These are phyloP conservation scores for Suillus lakei DNA, from an alignment of 768 basidiomycete genomes.

Conservation along the genomic window DNA sequence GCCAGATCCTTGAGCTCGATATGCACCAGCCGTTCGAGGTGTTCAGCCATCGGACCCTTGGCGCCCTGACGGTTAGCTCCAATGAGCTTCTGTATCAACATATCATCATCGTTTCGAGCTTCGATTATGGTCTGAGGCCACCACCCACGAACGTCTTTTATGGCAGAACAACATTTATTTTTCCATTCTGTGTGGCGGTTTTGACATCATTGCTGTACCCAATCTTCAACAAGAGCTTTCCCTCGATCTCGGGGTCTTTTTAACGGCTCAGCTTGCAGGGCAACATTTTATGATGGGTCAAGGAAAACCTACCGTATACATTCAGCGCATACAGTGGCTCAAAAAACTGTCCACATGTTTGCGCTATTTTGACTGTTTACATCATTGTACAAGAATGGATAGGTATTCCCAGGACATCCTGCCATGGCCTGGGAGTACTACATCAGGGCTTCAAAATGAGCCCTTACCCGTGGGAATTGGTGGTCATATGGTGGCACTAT, in stretches of 20 bases:
- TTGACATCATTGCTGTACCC: slow-evolving; percentile 75
- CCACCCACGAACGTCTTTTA: slow-evolving; percentile 72
- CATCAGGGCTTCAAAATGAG: too few relatives aligned
- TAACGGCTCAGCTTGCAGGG: background rate
- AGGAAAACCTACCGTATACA: slow-evolving; percentile 39
- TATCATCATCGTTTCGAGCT: slow-evolving; percentile 37
- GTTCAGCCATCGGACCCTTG: slow-evolving; percentile 68
- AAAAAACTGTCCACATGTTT: too few relatives aligned
- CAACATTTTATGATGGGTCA: background rate
- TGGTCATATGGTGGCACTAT: too few relatives aligned
- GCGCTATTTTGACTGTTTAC: too few relatives aligned
- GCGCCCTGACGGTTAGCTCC: slow-evolving; percentile 64
- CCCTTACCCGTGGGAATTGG: too few relatives aligned
- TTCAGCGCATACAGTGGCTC: too few relatives aligned
- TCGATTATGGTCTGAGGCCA: slow-evolving; percentile 63
- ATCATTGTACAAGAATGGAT: too few relatives aligned
- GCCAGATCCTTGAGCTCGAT: slow-evolving; percentile 77
- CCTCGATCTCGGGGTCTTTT: slow-evolving; percentile 36
- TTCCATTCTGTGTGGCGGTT: slow-evolving; percentile 80
- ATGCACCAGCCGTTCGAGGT: slow-evolving; percentile 79
- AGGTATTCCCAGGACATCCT: too few relatives aligned
- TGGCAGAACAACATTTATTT: slow-evolving; percentile 78
- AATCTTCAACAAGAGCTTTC: slow-evolving; percentile 71
- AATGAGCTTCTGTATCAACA: slow-evolving; percentile 56
- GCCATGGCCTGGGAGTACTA: too few relatives aligned